Evolutionary conservation across 768 basidiomycete genomes (phyloP).

Genomic region (Cystobasidium tubakii): DNA sequence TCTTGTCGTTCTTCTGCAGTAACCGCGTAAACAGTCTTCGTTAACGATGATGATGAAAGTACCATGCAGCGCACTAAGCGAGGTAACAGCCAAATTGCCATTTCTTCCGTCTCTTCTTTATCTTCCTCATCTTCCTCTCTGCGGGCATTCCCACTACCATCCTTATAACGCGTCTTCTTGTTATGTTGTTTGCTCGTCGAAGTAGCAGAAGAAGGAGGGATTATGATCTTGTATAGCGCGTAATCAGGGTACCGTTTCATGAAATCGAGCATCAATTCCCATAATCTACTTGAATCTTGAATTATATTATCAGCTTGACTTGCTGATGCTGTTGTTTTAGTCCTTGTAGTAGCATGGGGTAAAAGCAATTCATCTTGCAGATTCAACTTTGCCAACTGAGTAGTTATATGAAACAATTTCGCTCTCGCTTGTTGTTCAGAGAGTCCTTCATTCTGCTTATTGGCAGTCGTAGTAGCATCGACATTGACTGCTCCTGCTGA

Average conservation of each 20-base stretch:
- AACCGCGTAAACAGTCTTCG: too few relatives aligned
- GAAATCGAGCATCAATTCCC: conserved; percentile 19
- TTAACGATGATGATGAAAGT: not conserved
- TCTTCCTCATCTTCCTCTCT: not conserved
- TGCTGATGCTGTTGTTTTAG: too few relatives aligned
- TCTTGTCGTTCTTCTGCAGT: too few relatives aligned
- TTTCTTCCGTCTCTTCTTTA: not conserved
- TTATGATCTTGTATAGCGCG: conserved; percentile 3
- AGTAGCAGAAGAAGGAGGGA: too few relatives aligned
- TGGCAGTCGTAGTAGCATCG: too few relatives aligned
- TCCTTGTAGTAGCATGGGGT: not conserved
- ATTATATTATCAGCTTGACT: not conserved
- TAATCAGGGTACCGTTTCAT: conserved; percentile 22
- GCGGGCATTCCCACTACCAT: not conserved
- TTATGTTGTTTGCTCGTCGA: not conserved
- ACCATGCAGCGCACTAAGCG: not conserved
- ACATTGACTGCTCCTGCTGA: not conserved
- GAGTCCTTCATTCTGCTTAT: too few relatives aligned
- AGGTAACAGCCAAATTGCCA: conserved; percentile 20
- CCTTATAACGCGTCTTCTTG: not conserved
- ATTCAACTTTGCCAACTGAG: conserved; percentile 11
- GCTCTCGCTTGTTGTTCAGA: not conserved
- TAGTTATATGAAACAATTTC: conserved; percentile 21
- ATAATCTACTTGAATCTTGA: not conserved
- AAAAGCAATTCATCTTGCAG: conserved; percentile 1